phyloP scores from a whole-genome alignment of 2,329 filamentous ascomycete species.

The Trichophyton benhamiae region DNA sequence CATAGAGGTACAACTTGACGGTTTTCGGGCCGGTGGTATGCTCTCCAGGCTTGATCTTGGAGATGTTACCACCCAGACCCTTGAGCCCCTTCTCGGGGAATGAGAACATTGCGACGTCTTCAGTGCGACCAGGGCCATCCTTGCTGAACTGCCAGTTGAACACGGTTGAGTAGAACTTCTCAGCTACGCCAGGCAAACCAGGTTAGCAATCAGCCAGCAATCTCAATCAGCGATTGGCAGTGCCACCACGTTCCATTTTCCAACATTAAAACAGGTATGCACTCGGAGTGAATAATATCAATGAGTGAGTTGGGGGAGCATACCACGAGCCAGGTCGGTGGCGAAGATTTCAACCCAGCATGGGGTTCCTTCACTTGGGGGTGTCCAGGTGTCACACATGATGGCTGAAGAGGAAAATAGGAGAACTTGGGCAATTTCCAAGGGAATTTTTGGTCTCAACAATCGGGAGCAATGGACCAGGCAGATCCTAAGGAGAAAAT shows the following conservation, averaged over 20 bases:
- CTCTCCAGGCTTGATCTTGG: constrained; percentile 11
- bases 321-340: constrained; percentile 7
- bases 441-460: background rate
- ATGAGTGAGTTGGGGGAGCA: background rate
- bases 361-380: constrained; percentile 3
- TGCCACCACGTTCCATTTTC: background rate
- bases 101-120: constrained; percentile 14
- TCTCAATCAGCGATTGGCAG: background rate
- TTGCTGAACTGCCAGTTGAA: constrained; percentile 17
- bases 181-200: constrained; percentile 8
- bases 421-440: background rate
- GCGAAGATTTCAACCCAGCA: constrained; percentile 6
- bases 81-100: constrained; percentile 11
- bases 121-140: constrained; percentile 8
- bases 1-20: constrained; percentile 16
- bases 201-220: background rate
- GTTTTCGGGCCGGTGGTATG: constrained; percentile 8
- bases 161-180: constrained; percentile 16
- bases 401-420: background rate
- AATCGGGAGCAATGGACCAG: background rate
- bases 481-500: background rate
- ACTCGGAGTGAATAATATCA: background rate
- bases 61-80: constrained; percentile 14
- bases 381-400: constrained; percentile 2
- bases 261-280: background rate